Evolutionary conservation across 306 rosid species (phyloP).

Genomic region (Cicer chorassanicum): DNA sequence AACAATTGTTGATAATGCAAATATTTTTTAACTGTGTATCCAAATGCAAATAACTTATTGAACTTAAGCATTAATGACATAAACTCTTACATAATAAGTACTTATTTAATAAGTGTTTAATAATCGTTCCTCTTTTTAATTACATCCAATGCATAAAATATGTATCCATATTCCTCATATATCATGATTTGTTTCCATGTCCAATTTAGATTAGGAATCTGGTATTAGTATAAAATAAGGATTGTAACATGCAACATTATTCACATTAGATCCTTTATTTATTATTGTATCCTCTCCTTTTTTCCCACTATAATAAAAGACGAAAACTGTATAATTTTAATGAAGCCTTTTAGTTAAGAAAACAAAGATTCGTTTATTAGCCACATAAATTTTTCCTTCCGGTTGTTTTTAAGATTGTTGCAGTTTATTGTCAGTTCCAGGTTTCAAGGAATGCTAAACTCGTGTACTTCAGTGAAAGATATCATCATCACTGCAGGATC

Average conservation of each 20-base stretch:
- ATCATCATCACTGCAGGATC: slow-evolving; percentile 37
- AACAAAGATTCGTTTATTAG: slow-evolving; percentile 3
- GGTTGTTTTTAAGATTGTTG: slow-evolving; percentile 15
- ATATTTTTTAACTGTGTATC: background rate
- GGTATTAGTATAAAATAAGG: background rate
- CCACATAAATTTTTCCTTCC: slow-evolving; percentile 11
- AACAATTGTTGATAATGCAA: background rate
- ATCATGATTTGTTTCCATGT: background rate
- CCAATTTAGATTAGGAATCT: background rate
- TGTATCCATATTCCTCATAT: background rate
- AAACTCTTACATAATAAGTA: too few relatives aligned
- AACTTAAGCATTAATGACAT: too few relatives aligned
- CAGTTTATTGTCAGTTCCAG: slow-evolving; percentile 35
- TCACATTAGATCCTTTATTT: too few relatives aligned
- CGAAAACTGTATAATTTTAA: background rate
- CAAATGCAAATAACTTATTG: background rate
- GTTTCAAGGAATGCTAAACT: slow-evolving; percentile 39
- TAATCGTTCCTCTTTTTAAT: too few relatives aligned
- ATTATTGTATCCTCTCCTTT: background rate
- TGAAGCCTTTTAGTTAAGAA: slow-evolving; percentile 1
- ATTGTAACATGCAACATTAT: background rate
- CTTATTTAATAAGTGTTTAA: too few relatives aligned
- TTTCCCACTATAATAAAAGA: background rate
- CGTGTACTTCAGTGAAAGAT: slow-evolving; percentile 22
- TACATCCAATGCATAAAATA: too few relatives aligned